Base-by-base conservation (phyloP, 805 yeast species). In the Cyberlindnera mississippiensis region DNA sequence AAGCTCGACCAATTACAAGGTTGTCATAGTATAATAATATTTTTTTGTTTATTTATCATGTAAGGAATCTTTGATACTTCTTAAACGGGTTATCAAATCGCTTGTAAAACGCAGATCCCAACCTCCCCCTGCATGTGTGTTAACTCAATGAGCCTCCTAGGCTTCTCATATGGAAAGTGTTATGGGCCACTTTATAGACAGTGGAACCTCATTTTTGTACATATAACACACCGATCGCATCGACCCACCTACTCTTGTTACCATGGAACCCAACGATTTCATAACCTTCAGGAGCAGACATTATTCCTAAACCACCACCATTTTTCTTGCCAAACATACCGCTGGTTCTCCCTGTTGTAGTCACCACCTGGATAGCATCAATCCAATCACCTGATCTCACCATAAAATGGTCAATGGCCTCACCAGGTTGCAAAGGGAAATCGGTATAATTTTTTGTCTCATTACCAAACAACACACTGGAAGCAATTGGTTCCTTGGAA, bases 311-410 rank as follows among this genome's bases (percentile, higher is more conserved):
- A 4, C 82, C 74, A 9, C 85, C 83, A 6, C 97, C 97, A 7
- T 71, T 69, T 1, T 65, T 58, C 37, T 85, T 85, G 12, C 97
- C 97, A 51, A 67, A 75, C 71, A 76, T 63, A 2, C 69, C 71
- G 29, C 83, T 75, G 1, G 67, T 53, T 46, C 80, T 68, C 2
- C 83, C 84, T 4, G 58, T 57, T 42, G 65, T 67, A 3, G 95
- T 85, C 15, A 79, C 69, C 27, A 93, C 66, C 57, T 85, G 93
- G 17, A 87, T 66, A 2, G 83, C 96, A 67, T 93, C 98, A 6
- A 93, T 69, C 97, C 98, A 93, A 2, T 72, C 79, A 10, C 98
- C 98, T 32, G 78, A 69, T 49, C 95, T 71, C 35, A 88, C 64
- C 33, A 73, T 69, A 41, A 90, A 66, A 19, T 82, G 83, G 3